Conservation (phyloP, 306 rosid genomes). For the Trifolium fragiferum region DNA sequence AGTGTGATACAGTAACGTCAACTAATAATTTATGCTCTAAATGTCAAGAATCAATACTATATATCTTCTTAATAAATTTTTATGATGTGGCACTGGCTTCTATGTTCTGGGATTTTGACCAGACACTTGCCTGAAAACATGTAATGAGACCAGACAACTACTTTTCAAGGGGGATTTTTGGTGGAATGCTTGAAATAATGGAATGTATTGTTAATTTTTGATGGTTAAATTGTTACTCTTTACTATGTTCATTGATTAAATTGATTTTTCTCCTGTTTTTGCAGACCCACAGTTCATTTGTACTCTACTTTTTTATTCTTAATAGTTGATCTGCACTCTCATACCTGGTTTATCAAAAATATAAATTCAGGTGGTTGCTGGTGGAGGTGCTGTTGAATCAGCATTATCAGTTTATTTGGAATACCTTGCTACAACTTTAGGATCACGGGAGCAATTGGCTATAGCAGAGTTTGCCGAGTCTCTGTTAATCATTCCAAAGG, state of each 20-base stretch:
- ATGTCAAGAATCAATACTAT: not conserved
- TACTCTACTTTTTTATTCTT: not conserved
- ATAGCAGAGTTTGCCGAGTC: conserved; percentile 98
- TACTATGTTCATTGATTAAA: not conserved
- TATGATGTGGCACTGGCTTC: not conserved
- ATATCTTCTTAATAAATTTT: not conserved
- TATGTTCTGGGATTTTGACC: not conserved
- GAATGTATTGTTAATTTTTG: not conserved
- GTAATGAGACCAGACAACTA: not conserved
- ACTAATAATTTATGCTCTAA: not conserved
- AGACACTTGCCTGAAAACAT: not conserved
- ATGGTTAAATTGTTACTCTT: not conserved
- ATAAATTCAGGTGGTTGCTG: conserved; percentile 87
- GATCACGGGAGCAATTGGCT: conserved; percentile 98
- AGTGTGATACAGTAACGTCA: not conserved
- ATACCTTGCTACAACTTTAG: conserved; percentile 92
- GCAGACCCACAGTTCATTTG: not conserved
- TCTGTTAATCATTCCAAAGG: conserved; percentile 87
- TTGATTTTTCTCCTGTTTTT: not conserved
- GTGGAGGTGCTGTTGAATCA: conserved; percentile 98
- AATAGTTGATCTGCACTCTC: conserved; percentile 3
- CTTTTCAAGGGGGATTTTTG: not conserved
- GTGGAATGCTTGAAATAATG: not conserved
- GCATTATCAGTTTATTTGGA: conserved; percentile 94
- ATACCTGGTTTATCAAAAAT: conserved; percentile 1